A percentile compares a stretch with the other conserved stretches of the same genome.
Evolutionary conservation across 2,329 filamentous ascomycete species (phyloP).

Genomic region (Volutella citrinella): DNA sequence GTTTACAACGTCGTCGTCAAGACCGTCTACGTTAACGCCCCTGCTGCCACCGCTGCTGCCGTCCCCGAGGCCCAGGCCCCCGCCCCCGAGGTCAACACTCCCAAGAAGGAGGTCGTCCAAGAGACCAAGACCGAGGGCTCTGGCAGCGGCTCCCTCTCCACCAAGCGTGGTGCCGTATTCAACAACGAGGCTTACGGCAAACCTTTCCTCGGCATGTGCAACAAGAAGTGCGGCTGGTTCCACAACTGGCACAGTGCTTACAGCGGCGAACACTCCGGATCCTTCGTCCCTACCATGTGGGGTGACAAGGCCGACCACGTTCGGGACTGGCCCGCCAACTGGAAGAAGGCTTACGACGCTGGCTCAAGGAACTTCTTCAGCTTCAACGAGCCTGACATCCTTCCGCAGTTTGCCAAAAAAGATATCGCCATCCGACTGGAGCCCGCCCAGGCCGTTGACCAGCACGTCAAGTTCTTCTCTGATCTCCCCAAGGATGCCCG

Average conservation of each 20-base stretch:
- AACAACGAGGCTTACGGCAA: constrained; percentile 55
- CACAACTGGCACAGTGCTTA: constrained; percentile 65
- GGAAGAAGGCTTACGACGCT: constrained; percentile 46
- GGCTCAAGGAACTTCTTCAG: constrained; percentile 58
- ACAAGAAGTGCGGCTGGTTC: constrained; percentile 51
- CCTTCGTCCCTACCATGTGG: constrained; percentile 68
- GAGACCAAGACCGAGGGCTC: constrained; percentile 9
- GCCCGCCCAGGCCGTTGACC: constrained; percentile 48
- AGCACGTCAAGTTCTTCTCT: constrained; percentile 54
- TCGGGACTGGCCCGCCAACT: constrained; percentile 48
- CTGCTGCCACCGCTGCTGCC: constrained; percentile 12
- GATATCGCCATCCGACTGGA: no score
- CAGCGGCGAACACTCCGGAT: constrained; percentile 36
- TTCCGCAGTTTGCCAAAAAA: constrained; percentile 58
- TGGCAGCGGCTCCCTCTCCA: constrained; percentile 18
- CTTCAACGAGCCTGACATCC: constrained; percentile 71
- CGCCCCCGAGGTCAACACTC: constrained; percentile 6
- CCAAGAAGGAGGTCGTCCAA: constrained; percentile 3
- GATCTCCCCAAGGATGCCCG: constrained; percentile 49
- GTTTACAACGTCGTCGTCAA: constrained; percentile 30
- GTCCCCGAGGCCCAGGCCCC: constrained; percentile 8
- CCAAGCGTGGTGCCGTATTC: constrained; percentile 68
- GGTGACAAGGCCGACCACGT: constrained; percentile 43
- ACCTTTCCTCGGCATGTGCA: constrained; percentile 42
- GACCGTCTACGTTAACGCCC: constrained; percentile 38